A percentile compares a stretch with the other conserved stretches of the same genome.
phyloP scores from a whole-genome alignment of 2,329 filamentous ascomycete species.

The Venturia aucupariae region DNA sequence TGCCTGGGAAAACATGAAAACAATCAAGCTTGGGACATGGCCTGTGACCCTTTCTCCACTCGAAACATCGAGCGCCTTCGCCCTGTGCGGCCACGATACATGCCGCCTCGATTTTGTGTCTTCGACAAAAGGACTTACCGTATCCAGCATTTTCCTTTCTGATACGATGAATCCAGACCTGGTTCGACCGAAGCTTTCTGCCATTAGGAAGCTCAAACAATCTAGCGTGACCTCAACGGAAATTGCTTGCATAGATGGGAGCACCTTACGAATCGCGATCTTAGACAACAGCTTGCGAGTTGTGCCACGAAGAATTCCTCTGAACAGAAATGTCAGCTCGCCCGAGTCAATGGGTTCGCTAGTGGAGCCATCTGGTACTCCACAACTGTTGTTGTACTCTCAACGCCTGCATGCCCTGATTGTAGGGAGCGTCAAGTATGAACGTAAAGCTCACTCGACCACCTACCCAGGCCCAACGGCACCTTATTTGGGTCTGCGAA shows the following conservation, averaged over 20 bases:
- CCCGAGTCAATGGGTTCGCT: not conserved
- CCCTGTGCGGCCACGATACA: slow-evolving; percentile 31
- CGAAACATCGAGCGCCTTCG: slow-evolving; percentile 24
- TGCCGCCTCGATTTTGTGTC: slow-evolving; percentile 23
- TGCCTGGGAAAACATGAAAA: not conserved
- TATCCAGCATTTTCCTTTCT: slow-evolving; percentile 32
- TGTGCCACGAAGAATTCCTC: not conserved
- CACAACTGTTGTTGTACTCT: slow-evolving; percentile 35
- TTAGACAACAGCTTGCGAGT: not conserved
- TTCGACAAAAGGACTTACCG: slow-evolving; percentile 16
- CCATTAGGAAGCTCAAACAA: not conserved
- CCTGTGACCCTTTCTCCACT: slow-evolving; percentile 2
- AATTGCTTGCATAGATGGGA: slow-evolving; percentile 3
- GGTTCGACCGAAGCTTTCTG: not conserved
- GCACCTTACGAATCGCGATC: not conserved
- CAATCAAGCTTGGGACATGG: not conserved
- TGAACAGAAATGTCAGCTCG: not conserved
- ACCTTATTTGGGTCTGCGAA: slow-evolving; percentile 21
- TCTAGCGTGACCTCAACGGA: not conserved
- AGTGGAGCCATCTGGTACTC: slow-evolving; percentile 26
- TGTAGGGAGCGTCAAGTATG: slow-evolving; percentile 34
- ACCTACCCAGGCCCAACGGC: slow-evolving; percentile 17
- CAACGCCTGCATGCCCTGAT: slow-evolving; percentile 38
- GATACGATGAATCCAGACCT: slow-evolving; percentile 20
- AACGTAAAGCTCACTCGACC: slow-evolving; percentile 23